phyloP scores from a whole-genome alignment of 768 basidiomycete genomes.

The Leccinum fibrillosum region DNA sequence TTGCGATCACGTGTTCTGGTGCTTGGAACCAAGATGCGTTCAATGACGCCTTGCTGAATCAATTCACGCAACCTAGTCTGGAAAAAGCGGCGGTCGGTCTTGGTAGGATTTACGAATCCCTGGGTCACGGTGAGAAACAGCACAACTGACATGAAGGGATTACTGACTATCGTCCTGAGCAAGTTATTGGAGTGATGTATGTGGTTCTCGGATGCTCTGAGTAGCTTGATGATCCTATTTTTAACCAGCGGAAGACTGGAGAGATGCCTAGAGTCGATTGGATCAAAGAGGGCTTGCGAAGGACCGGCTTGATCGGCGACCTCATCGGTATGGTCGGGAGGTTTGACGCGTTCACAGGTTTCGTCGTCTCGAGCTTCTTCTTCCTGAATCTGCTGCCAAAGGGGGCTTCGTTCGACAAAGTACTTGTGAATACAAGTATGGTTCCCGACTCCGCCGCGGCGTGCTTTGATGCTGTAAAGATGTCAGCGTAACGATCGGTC shows the following conservation, averaged over 20 bases:
- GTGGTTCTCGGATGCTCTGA: conserved; percentile 65
- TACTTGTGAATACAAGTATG: conserved; percentile 81
- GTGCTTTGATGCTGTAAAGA: conserved; percentile 61
- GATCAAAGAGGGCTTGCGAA: conserved; percentile 52
- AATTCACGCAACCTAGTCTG: conserved; percentile 70
- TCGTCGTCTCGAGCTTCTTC: conserved; percentile 53
- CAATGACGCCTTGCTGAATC: conserved; percentile 68
- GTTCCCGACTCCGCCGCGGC: conserved; percentile 70
- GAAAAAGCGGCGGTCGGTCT: conserved; percentile 81
- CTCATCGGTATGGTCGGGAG: conserved; percentile 18
- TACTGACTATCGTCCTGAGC: conserved; percentile 68
- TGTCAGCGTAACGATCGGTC: not conserved
- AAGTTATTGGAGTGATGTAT: conserved; percentile 76
- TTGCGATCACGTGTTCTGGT: conserved; percentile 43
- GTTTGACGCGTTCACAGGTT: conserved; percentile 13
- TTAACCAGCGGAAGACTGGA: conserved; percentile 72
- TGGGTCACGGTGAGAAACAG: conserved; percentile 26
- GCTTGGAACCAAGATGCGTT: conserved; percentile 69
- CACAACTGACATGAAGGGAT: not conserved
- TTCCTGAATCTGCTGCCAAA: conserved; percentile 75
- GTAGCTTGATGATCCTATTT: conserved; percentile 64
- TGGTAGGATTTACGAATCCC: conserved; percentile 76
- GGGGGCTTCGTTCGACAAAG: conserved; percentile 70
- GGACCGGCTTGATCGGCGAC: conserved; percentile 16
- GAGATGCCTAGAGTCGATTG: conserved; percentile 75